These are phyloP conservation scores for Musa balbisiana DNA, from an alignment of 202 grass and related monocot genomes.

Conservation along the genomic window DNA sequence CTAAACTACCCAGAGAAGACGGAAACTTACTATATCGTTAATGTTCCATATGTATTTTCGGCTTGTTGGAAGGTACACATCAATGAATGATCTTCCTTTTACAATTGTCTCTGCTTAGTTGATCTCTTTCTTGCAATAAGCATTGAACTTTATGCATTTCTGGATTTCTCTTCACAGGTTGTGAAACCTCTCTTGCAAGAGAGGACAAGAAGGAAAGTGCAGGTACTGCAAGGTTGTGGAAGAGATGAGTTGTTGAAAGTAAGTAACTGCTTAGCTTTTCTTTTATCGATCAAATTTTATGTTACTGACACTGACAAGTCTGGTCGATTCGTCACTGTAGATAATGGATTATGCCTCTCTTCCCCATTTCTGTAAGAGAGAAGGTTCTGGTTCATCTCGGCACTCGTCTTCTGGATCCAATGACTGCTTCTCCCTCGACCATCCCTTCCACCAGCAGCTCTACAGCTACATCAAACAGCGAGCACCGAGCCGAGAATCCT, in stretches of 20 bases:
- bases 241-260: constrained; percentile 87
- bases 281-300: no score
- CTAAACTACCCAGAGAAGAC: constrained; percentile 98
- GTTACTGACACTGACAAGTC: neutral
- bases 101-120: constrained; percentile 21
- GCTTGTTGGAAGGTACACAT: constrained; percentile 89
- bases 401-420: constrained; percentile 24
- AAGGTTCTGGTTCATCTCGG: constrained; percentile 55
- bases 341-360: constrained; percentile 54
- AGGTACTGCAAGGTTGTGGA: constrained; percentile 60
- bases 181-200: constrained; percentile 93
- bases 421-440: constrained; percentile 74
- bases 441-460: constrained; percentile 83
- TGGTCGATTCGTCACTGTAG: constrained; percentile 9
- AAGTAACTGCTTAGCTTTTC: neutral
- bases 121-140: neutral
- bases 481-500: constrained; percentile 11
- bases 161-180: constrained; percentile 35
- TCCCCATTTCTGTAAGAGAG: constrained; percentile 74
- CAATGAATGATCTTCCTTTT: neutral
- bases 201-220: constrained; percentile 81
- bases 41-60: constrained; percentile 85
- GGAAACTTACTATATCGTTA: constrained; percentile 92
- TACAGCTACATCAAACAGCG: constrained; percentile 77
- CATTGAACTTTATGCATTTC: no score